Evolutionary conservation across 2,329 filamentous ascomycete species (phyloP), one percentile per base, ranked within the genome.

Genomic region (Dryadomyces quercivorus): DNA sequence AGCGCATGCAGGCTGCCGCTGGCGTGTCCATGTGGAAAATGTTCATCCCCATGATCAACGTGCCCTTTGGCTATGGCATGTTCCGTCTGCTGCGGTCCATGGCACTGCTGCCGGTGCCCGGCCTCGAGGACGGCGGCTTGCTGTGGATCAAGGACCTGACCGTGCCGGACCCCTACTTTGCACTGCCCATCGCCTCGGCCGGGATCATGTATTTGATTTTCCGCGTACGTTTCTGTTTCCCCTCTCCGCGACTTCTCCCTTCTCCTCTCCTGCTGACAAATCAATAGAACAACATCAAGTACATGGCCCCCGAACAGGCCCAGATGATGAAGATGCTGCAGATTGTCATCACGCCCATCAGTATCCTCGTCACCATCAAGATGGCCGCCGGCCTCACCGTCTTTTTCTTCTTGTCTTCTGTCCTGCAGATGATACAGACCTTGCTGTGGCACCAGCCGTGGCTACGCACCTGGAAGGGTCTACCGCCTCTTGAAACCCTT

Each of bases 91-190:
- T 94, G 59, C 77, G 81, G 53, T 83, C 77, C 60, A 94, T 95
- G 86, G 69, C 81, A 1, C 67, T 74, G 21, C 71, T 97, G 50
- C 92, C 92, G 4, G 88, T 96, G 5, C 92, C 92, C 0, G 84
- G 81, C 1, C 68, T 97, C 59, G 79, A 87, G 61, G 72, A 70
- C 1, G 87, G 86, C 36, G 84, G 87, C 2, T 70, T 83, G 40
- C 70, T 83, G 44, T 98, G 93, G 93, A 79, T 97, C 60, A 70
- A 73, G 1, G 86, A 97, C 66, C 69, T 98, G 58, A 84, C 88
- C 0, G 65, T 82, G 21, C 67, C 79, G 2, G 93, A 98, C 67
- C 92, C 93, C 0, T 84, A 76, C 62, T 92, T 80, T 61, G 67
- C 93, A 44, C 71, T 97, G 36, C 93, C 93, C 1, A 59, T 81